Conservation (phyloP, 192 early-diverging fungal genomes). For the Coemansia sp. region DNA sequence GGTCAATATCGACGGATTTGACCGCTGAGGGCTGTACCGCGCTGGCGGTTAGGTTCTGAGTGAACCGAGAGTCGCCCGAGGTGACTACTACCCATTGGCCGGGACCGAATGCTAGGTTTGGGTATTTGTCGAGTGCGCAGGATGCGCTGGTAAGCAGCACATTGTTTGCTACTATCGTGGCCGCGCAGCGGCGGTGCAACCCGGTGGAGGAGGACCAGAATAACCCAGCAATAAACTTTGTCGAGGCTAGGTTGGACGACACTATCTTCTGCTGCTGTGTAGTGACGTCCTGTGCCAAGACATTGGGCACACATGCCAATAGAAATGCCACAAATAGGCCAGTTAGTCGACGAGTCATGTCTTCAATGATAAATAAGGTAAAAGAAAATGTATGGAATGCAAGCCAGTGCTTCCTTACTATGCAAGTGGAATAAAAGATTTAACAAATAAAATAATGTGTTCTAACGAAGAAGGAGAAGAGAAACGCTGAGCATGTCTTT, state of each 20-base stretch:
- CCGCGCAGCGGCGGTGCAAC: conserved; percentile 39
- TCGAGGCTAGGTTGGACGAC: conserved; percentile 20
- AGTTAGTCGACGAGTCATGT: conserved; percentile 5
- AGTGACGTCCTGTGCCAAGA: not conserved
- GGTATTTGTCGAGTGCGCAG: conserved; percentile 32
- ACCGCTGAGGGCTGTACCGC: conserved; percentile 14
- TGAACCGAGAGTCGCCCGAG: conserved; percentile 31
- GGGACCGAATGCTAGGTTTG: conserved; percentile 21
- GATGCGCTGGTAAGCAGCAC: conserved; percentile 46
- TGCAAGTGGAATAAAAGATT: conserved; percentile 5
- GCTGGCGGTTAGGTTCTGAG: conserved; percentile 10
- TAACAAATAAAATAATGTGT: conserved; percentile 6
- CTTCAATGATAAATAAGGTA: not conserved
- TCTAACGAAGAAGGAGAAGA: not conserved
- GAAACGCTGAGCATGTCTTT: not conserved
- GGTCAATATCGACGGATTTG: conserved; percentile 27
- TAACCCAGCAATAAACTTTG: conserved; percentile 42
- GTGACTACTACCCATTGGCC: conserved; percentile 41
- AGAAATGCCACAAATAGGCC: not conserved
- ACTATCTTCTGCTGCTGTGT: conserved; percentile 4
- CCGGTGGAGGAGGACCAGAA: conserved; percentile 42
- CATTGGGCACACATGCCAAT: not conserved
- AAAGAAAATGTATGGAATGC: not conserved
- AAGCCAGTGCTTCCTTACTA: conserved; percentile 1
- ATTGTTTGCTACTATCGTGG: conserved; percentile 40